These are phyloP conservation scores for Acanthamoeba culbertsoni DNA, from an alignment of 208 protist species.

Conservation along the genomic window DNA sequence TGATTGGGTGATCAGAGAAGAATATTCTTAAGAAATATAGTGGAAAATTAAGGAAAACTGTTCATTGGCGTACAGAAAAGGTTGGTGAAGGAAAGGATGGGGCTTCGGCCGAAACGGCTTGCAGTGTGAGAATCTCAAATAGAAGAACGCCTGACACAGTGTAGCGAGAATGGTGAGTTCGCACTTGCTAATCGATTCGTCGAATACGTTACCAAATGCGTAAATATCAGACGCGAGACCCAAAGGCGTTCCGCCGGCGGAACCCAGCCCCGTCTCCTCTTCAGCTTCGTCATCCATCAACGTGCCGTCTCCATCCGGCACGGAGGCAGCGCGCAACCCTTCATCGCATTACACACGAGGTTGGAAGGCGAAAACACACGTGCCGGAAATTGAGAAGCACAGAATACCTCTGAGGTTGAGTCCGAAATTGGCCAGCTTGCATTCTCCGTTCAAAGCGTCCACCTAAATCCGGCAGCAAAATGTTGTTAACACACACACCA, in stretches of 20 bases:
- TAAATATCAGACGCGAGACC: constrained; percentile 21
- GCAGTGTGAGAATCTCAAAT: constrained; percentile 11
- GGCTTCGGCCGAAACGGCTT: not conserved
- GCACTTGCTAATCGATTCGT: too few relatives aligned
- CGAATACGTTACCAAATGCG: constrained; percentile 47
- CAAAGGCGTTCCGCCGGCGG: not conserved
- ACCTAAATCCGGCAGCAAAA: not conserved
- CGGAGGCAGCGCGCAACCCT: not conserved
- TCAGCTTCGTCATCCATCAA: not conserved
- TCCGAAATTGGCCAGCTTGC: constrained; percentile 30
- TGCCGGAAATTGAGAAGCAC: not conserved
- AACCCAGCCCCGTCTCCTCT: too few relatives aligned
- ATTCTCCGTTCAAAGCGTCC: not conserved
- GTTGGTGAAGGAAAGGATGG: not conserved
- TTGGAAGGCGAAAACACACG: not conserved
- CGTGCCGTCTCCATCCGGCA: not conserved
- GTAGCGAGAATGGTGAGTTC: not conserved
- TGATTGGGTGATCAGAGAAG: too few relatives aligned
- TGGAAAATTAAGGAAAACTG: too few relatives aligned
- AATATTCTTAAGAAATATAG: not conserved
- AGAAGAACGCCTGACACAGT: not conserved
- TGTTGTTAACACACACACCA: not conserved
- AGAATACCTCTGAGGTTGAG: not conserved
- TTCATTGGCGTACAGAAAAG: not conserved
- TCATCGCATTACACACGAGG: too few relatives aligned